Evolutionary conservation across 2,329 filamentous ascomycete species (phyloP), one percentile per base, ranked within the genome.

Genomic region (Aspergillus tubingensis): DNA sequence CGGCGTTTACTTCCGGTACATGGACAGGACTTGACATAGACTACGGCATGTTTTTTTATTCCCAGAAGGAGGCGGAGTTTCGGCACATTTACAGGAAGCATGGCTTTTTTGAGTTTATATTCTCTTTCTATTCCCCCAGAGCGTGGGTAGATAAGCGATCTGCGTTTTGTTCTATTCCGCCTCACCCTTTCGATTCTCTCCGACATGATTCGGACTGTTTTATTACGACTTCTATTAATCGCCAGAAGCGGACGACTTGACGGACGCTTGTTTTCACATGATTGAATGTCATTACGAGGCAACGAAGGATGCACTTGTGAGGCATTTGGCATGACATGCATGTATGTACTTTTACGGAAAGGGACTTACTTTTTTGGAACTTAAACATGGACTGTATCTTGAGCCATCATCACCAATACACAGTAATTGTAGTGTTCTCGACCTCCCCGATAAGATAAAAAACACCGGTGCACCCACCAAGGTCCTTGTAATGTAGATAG

Each of bases 21-120:
- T 54, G 56, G 49, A 60, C 55, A 60, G 56, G 61, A 64, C 61
- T 62, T 62, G 57, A 62, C 51, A 68, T 67, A 68, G 66, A 66
- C 62, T 63, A 68, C 54, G 66, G 66, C 66, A 61, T 62, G 58
- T 57, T 58, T 54, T 62, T 36, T 13, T 36, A 36, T 36, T 36
- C 11, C 62, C 57, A 66, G 53, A 59, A 59, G 65, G 64, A 61
- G 55, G 54, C 52, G 65, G 65, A 66, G 65, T 68, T 67, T 47
- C 48, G 61, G 64, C 36, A 49, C 38, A 50, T 64, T 64, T 58
- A 56, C 39, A 39, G 49, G 17, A 58, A 52, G 52, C 59, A 58
- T 53, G 41, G 48, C 49, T 54, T 23, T 32, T 32, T 58, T 51
- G 51, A 3, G 32, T 41, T 54, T 56, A 15, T 60, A 48, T 48